Evolutionary conservation across 2,329 filamentous ascomycete species (phyloP).

Genomic region (Epichloe glyceriae): DNA sequence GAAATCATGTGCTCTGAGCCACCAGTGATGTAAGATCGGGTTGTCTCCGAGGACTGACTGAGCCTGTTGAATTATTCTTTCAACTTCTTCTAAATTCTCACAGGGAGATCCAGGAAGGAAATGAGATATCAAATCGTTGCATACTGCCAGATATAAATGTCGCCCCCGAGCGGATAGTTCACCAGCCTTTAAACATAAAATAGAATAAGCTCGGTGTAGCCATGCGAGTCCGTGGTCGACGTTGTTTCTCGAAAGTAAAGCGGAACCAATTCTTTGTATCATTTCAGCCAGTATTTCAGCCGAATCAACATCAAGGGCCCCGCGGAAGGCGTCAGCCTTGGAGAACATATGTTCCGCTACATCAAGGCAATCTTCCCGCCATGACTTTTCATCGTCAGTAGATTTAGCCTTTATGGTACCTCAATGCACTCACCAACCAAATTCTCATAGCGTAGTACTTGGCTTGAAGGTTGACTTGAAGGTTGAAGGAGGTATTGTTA

Average conservation of each 20-base stretch:
- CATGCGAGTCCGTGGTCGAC: slow-evolving; percentile 50
- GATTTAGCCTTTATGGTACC: background rate
- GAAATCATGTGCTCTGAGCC: slow-evolving; percentile 50
- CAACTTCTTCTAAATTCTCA: slow-evolving; percentile 37
- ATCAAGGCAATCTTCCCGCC: slow-evolving; percentile 59
- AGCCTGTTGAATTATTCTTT: slow-evolving; percentile 44
- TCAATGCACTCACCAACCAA: slow-evolving; percentile 40
- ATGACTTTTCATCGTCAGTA: slow-evolving; percentile 41
- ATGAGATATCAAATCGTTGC: slow-evolving; percentile 48
- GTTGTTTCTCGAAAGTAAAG: slow-evolving; percentile 38
- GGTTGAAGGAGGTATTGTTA: slow-evolving; percentile 6
- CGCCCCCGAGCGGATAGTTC: slow-evolving; percentile 43
- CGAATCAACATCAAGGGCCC: slow-evolving; percentile 30
- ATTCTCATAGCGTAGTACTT: slow-evolving; percentile 57
- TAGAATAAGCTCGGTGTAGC: slow-evolving; percentile 54
- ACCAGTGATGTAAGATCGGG: slow-evolving; percentile 52
- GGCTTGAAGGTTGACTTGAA: slow-evolving; percentile 35
- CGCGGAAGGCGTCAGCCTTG: slow-evolving; percentile 35
- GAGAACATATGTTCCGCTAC: slow-evolving; percentile 67
- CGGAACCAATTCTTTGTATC: slow-evolving; percentile 59
- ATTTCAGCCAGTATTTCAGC: slow-evolving; percentile 53
- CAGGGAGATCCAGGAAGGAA: slow-evolving; percentile 34
- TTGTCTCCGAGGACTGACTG: slow-evolving; percentile 51
- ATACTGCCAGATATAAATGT: slow-evolving; percentile 53
- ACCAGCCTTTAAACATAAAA: slow-evolving; percentile 42